phyloP scores from a whole-genome alignment of 2,329 filamentous ascomycete species.

The Hypoxylon sp. region DNA sequence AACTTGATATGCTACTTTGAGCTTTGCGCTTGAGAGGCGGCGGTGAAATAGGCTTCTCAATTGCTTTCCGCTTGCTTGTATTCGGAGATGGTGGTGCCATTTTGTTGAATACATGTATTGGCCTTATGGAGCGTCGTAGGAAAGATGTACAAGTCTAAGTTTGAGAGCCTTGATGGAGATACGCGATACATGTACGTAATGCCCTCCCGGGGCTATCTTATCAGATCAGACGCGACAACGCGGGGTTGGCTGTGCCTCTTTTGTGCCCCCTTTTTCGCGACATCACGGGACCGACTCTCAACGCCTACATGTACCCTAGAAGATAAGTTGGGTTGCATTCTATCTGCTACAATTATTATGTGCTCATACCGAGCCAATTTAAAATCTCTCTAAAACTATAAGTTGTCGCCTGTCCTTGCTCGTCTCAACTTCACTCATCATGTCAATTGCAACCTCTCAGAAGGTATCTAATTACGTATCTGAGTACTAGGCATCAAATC shows the following conservation, averaged over 20 bases:
- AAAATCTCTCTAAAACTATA: not conserved
- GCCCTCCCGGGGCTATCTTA: conserved; percentile 12
- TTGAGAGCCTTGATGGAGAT: conserved; percentile 6
- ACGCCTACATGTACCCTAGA: not conserved
- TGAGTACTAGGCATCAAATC: not conserved
- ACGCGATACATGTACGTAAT: not conserved
- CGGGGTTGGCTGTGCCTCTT: conserved; percentile 12
- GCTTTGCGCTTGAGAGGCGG: conserved; percentile 66
- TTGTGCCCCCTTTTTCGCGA: conserved; percentile 22
- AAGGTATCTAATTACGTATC: no score
- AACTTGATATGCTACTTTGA: conserved; percentile 66
- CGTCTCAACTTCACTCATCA: not conserved
- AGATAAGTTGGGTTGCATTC: no score
- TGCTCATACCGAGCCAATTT: not conserved
- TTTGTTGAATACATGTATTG: not conserved
- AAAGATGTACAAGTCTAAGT: conserved; percentile 3
- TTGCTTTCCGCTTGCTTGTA: conserved; percentile 47
- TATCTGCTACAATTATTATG: not conserved
- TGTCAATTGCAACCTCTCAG: not conserved
- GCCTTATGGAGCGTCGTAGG: not conserved
- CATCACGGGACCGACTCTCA: conserved; percentile 21
- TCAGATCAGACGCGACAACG: conserved; percentile 13
- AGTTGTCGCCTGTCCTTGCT: not conserved
- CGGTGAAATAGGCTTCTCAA: conserved; percentile 63
- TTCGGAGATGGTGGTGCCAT: conserved; percentile 37